Conservation (phyloP, 2,329 filamentous ascomycete genomes). For the Fusarium hainanense region DNA sequence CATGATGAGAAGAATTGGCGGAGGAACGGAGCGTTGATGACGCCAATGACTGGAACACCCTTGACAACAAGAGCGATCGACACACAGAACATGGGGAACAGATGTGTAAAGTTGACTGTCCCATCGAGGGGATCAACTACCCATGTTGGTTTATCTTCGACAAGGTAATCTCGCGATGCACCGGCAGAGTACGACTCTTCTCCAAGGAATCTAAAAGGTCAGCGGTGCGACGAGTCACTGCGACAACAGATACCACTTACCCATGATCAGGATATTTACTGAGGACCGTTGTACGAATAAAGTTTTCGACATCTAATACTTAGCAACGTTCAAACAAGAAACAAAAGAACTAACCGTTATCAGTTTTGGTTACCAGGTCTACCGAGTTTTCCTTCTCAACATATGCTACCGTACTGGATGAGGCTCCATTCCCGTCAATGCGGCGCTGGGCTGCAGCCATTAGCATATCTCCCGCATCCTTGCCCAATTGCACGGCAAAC, state of each 20-base stretch:
- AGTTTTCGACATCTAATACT: slow-evolving; percentile 73
- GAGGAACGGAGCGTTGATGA: slow-evolving; percentile 78
- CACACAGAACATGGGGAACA: slow-evolving; percentile 85
- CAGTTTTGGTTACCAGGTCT: slow-evolving; percentile 81
- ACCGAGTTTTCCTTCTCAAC: slow-evolving; percentile 79
- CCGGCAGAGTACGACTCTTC: slow-evolving; percentile 81
- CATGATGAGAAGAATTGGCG: slow-evolving; percentile 77
- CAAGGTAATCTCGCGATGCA: slow-evolving; percentile 74
- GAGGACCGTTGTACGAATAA: slow-evolving; percentile 70
- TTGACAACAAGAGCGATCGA: slow-evolving; percentile 76
- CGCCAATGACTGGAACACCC: slow-evolving; percentile 71
- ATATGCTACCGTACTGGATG: slow-evolving; percentile 38
- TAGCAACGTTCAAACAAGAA: not conserved
- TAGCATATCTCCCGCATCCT: slow-evolving; percentile 75
- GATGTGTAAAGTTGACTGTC: slow-evolving; percentile 84
- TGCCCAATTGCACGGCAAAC: slow-evolving; percentile 77
- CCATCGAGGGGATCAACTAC: slow-evolving; percentile 81
- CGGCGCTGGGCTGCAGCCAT: slow-evolving; percentile 65
- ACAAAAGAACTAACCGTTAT: slow-evolving; percentile 66
- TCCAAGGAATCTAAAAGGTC: slow-evolving; percentile 71
- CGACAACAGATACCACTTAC: slow-evolving; percentile 55
- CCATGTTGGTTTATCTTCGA: slow-evolving; percentile 74
- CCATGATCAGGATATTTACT: slow-evolving; percentile 73
- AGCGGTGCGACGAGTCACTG: not conserved
- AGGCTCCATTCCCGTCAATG: slow-evolving; percentile 39